phyloP scores from a whole-genome alignment of 345 rosid species.

The Brassica juncea region DNA sequence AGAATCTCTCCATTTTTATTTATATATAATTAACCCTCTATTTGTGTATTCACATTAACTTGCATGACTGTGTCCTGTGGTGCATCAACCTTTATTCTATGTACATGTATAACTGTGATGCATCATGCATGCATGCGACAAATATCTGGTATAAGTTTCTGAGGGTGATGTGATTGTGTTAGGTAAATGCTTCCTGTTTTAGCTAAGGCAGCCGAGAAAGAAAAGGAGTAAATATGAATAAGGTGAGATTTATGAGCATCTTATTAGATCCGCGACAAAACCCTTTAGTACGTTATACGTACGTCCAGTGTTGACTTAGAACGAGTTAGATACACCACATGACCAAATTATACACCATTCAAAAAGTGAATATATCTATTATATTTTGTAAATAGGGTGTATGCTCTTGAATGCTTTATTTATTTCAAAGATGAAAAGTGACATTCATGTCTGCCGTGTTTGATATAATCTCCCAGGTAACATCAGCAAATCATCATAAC shows the following conservation, averaged over 20 bases:
- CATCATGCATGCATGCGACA: neutral
- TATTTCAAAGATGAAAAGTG: neutral
- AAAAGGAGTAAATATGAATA: conserved; percentile 17
- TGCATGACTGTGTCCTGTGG: conserved; percentile 9
- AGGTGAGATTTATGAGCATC: conserved; percentile 24
- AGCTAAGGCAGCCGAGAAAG: conserved; percentile 29
- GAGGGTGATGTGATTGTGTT: conserved; percentile 31
- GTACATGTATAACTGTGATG: neutral
- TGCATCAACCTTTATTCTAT: neutral
- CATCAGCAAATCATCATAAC: conserved; percentile 1
- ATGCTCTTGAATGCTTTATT: neutral
- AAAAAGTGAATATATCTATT: neutral
- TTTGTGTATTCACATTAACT: conserved; percentile 15
- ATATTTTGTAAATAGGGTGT: neutral
- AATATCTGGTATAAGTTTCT: conserved; percentile 4
- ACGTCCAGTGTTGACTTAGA: neutral
- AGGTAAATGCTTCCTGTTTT: conserved; percentile 38
- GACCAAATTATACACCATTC: conserved; percentile 5
- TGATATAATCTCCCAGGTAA: conserved; percentile 20
- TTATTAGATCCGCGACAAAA: conserved; percentile 19
- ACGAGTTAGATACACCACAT: conserved; percentile 10
- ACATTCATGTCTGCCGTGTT: conserved; percentile 20
- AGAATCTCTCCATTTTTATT: conserved; percentile 9
- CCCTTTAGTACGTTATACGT: neutral
- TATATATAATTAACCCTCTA: neutral